Evolutionary conservation across 257 asterid species (phyloP).

Genomic region (Solanum lignicaule): DNA sequence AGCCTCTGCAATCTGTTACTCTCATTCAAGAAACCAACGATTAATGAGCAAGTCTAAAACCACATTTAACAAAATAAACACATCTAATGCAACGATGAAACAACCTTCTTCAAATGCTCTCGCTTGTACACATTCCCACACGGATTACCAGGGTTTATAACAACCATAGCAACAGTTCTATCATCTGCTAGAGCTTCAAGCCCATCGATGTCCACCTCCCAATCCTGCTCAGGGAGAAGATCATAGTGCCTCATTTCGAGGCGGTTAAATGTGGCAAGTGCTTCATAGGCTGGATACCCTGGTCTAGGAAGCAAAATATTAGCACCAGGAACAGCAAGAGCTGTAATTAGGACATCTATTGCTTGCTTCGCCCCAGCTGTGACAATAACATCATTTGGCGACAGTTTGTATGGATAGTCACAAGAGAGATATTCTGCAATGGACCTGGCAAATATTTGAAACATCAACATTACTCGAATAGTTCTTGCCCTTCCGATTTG

Average conservation of each 20-base stretch:
- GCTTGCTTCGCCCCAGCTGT: constrained; percentile 66
- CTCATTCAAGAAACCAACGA: neutral
- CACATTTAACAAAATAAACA: neutral
- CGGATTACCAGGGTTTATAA: constrained; percentile 71
- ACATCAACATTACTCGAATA: neutral
- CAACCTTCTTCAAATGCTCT: constrained; percentile 55
- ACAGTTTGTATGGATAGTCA: constrained; percentile 33
- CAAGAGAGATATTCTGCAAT: constrained; percentile 44
- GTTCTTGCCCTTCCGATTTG: neutral
- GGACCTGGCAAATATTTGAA: constrained; percentile 24
- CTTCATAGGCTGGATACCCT: constrained; percentile 55
- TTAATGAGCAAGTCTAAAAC: neutral
- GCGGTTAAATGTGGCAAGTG: constrained; percentile 36
- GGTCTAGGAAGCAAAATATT: constrained; percentile 58
- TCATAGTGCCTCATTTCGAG: constrained; percentile 56
- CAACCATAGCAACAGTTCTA: constrained; percentile 56
- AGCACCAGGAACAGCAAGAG: constrained; percentile 53
- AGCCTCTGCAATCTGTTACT: constrained; percentile 46
- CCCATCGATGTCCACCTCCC: constrained; percentile 60
- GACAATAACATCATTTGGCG: constrained; percentile 36
- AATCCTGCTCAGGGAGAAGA: constrained; percentile 42
- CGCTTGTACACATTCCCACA: constrained; percentile 53
- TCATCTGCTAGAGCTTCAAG: constrained; percentile 58
- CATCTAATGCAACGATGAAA: neutral
- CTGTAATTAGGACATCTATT: constrained; percentile 41